These are phyloP conservation scores for Boletus sp. DNA, from an alignment of 768 basidiomycete species.

Conservation along the genomic window DNA sequence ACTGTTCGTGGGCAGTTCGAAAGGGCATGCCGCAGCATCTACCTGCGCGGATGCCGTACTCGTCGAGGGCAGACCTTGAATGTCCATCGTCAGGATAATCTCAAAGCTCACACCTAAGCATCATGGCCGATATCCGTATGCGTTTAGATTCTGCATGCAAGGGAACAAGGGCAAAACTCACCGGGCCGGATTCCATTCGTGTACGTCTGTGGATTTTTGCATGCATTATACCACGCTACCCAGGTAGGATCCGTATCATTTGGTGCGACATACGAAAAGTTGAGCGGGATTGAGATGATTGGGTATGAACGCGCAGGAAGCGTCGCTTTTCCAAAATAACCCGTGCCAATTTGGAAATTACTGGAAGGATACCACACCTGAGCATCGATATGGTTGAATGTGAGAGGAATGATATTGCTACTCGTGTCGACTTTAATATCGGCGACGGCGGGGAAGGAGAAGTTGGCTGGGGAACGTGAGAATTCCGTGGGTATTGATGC, in stretches of 20 bases:
- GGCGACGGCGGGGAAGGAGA: constrained; percentile 78
- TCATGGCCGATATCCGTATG: constrained; percentile 6
- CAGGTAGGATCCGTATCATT: constrained; percentile 86
- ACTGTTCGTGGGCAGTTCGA: constrained; percentile 55
- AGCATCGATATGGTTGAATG: constrained; percentile 65
- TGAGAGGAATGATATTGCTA: constrained; percentile 73
- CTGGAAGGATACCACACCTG: constrained; percentile 69
- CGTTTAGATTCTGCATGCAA: not conserved
- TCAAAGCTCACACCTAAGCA: constrained; percentile 54
- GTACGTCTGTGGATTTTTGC: constrained; percentile 56
- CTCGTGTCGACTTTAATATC: constrained; percentile 74
- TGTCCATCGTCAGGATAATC: constrained; percentile 62
- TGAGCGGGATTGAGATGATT: constrained; percentile 69
- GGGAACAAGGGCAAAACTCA: constrained; percentile 36
- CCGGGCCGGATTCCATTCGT: constrained; percentile 52
- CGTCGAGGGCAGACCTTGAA: constrained; percentile 60
- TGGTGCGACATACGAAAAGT: constrained; percentile 76
- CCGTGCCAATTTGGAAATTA: constrained; percentile 59
- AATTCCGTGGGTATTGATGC: constrained; percentile 58
- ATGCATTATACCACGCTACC: constrained; percentile 74
- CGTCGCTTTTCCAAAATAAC: constrained; percentile 54
- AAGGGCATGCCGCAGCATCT: constrained; percentile 62
- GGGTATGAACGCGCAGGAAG: constrained; percentile 66
- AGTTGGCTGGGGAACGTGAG: constrained; percentile 79
- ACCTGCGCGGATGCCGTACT: constrained; percentile 54